Conservation (phyloP, 2,329 filamentous ascomycete species). For the Whalleya microplaca region DNA sequence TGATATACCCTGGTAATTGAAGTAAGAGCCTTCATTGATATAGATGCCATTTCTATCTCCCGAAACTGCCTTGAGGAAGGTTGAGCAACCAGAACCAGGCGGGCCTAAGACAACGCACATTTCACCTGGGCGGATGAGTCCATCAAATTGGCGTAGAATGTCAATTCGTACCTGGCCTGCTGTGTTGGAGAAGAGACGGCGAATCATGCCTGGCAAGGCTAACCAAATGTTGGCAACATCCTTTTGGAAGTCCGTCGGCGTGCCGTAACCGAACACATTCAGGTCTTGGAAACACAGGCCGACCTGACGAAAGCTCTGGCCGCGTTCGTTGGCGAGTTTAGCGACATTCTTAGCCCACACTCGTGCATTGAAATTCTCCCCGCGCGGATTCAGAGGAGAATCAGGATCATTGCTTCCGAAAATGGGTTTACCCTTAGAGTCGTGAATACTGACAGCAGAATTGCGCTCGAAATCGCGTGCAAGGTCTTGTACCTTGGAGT, state of each 20-base stretch:
- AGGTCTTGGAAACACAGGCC: constrained; percentile 70
- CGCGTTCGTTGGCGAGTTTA: constrained; percentile 54
- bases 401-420: too few species aligned
- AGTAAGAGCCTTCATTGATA: constrained; percentile 69
- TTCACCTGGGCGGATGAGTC: constrained; percentile 70
- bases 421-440: too few species aligned
- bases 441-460: too few species aligned
- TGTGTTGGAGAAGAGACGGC: too few species aligned
- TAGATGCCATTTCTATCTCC: constrained; percentile 82
- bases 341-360: constrained; percentile 66
- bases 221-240: constrained; percentile 66
- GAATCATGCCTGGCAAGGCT: too few species aligned
- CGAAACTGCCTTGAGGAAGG: constrained; percentile 81
- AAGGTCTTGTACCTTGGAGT: too few species aligned
- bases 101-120: constrained; percentile 77
- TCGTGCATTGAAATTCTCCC: constrained; percentile 55
- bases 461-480: too few species aligned
- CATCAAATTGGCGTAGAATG: constrained; percentile 70
- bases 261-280: constrained; percentile 69
- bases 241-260: constrained; percentile 72
- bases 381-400: constrained; percentile 57
- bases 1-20: constrained; percentile 81
- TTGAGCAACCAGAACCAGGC: constrained; percentile 77
- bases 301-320: constrained; percentile 60
- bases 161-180: constrained; percentile 58